These are phyloP conservation scores for Xerocomus brunneocitrinus DNA, from an alignment of 768 basidiomycete species.

Conservation along the genomic window DNA sequence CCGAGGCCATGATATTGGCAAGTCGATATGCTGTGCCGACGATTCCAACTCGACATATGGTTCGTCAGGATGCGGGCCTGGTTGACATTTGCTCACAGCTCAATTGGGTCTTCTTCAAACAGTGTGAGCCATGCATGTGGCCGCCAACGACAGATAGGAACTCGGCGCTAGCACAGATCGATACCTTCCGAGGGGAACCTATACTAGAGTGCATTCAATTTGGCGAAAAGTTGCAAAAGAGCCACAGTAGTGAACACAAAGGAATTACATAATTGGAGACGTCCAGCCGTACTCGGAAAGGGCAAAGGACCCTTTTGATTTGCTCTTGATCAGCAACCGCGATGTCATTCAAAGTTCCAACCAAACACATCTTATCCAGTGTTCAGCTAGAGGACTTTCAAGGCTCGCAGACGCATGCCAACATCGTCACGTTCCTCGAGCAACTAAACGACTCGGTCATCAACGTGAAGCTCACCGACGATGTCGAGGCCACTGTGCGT, in stretches of 20 bases:
- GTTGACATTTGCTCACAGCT: background rate
- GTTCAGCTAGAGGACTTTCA: slow-evolving; percentile 83
- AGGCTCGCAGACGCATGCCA: slow-evolving; percentile 60
- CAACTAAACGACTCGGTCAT: slow-evolving; percentile 71
- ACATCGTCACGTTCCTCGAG: slow-evolving; percentile 67
- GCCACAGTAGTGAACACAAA: no score
- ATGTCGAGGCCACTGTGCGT: slow-evolving; percentile 59
- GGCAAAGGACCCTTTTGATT: no score
- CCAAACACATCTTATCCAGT: slow-evolving; percentile 71
- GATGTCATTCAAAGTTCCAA: slow-evolving; percentile 46
- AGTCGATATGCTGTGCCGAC: no score
- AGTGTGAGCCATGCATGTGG: background rate
- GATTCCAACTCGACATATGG: no score
- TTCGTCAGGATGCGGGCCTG: no score
- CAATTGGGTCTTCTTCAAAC: no score
- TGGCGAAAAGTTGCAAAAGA: no score
- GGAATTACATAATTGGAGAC: no score
- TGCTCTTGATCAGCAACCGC: slow-evolving; percentile 12
- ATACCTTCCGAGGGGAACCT: slow-evolving; percentile 28
- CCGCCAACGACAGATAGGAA: background rate
- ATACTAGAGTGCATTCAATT: no score
- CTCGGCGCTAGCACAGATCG: slow-evolving; percentile 31
- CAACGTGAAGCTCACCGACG: slow-evolving; percentile 70
- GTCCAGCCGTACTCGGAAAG: no score
- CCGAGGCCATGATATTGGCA: no score